phyloP scores from a whole-genome alignment of 495 filamentous ascomycete species.

The Aspergillus funiculosus region DNA sequence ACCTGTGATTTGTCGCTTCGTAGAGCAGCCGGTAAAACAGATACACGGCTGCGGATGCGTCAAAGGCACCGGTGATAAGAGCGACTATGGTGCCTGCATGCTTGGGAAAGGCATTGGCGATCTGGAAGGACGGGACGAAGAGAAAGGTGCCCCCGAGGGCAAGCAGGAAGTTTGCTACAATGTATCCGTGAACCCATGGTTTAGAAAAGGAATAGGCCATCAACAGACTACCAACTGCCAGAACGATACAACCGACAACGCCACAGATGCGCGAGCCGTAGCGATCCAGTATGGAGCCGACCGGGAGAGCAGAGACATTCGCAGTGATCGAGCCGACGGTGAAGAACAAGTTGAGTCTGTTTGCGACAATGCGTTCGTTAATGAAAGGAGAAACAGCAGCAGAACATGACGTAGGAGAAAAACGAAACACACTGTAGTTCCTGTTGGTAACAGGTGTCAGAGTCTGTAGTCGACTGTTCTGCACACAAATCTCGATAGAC shows the following conservation, averaged over 20 bases:
- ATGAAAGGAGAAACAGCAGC: not conserved
- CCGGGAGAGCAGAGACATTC: slow-evolving; percentile 62
- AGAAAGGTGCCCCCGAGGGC: slow-evolving; percentile 63
- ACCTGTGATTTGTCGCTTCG: slow-evolving; percentile 41
- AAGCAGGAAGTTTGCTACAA: slow-evolving; percentile 58
- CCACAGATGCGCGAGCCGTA: slow-evolving; percentile 60
- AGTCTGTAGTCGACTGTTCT: slow-evolving; percentile 31
- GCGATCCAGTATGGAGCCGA: slow-evolving; percentile 58
- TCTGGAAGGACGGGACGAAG: slow-evolving; percentile 66
- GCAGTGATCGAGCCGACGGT: slow-evolving; percentile 61
- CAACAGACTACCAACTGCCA: slow-evolving; percentile 52
- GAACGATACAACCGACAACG: slow-evolving; percentile 46
- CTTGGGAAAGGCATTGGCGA: slow-evolving; percentile 64
- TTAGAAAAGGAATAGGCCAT: slow-evolving; percentile 52
- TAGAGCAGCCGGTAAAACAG: slow-evolving; percentile 59
- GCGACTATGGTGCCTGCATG: slow-evolving; percentile 62
- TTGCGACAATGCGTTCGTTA: not conserved
- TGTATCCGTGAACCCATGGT: slow-evolving; percentile 55
- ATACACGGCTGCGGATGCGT: slow-evolving; percentile 64
- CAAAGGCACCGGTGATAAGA: slow-evolving; percentile 64
- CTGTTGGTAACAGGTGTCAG: slow-evolving; percentile 59
- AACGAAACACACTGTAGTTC: slow-evolving; percentile 48
- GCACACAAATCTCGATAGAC: slow-evolving; percentile 59
- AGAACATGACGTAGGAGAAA: not conserved
- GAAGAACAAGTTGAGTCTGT: slow-evolving; percentile 63